phyloP scores from a whole-genome alignment of 352 stramenopile species.

The Peronosclerospora sorghi region DNA sequence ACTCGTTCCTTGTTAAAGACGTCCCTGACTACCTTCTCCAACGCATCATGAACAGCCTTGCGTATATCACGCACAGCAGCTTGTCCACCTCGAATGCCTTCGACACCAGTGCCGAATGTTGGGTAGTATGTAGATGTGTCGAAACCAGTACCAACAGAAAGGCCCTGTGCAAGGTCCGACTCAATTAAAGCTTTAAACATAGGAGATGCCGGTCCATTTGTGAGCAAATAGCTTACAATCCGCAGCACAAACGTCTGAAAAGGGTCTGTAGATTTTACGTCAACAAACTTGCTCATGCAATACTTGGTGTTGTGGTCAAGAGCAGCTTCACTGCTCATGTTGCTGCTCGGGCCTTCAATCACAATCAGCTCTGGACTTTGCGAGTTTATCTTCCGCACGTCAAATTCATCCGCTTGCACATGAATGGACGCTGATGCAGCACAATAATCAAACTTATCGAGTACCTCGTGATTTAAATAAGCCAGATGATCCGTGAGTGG shows the following conservation, averaged over 20 bases:
- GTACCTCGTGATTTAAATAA: slow-evolving; percentile 60
- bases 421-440: slow-evolving; percentile 33
- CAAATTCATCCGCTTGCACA: slow-evolving; percentile 36
- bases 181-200: slow-evolving; percentile 78
- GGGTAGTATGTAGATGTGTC: slow-evolving; percentile 70
- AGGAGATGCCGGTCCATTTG: slow-evolving; percentile 66
- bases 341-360: slow-evolving; percentile 45
- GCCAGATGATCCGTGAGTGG: slow-evolving; percentile 61
- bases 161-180: slow-evolving; percentile 64
- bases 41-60: slow-evolving; percentile 36
- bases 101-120: slow-evolving; percentile 67
- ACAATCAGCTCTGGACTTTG: slow-evolving; percentile 20
- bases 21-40: slow-evolving; percentile 41
- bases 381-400: slow-evolving; percentile 21
- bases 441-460: slow-evolving; percentile 55
- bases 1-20: slow-evolving; percentile 71
- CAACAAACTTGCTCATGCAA: slow-evolving; percentile 59
- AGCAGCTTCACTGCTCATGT: slow-evolving; percentile 40
- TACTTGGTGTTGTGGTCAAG: slow-evolving; percentile 73
- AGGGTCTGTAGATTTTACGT: slow-evolving; percentile 52
- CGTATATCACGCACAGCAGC: slow-evolving; percentile 45
- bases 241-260: slow-evolving; percentile 74
- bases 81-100: slow-evolving; percentile 47
- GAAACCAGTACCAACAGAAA: slow-evolving; percentile 65
- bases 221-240: slow-evolving; percentile 67